phyloP scores from a whole-genome alignment of 345 rosid genomes.

The Dimocarpus longan region DNA sequence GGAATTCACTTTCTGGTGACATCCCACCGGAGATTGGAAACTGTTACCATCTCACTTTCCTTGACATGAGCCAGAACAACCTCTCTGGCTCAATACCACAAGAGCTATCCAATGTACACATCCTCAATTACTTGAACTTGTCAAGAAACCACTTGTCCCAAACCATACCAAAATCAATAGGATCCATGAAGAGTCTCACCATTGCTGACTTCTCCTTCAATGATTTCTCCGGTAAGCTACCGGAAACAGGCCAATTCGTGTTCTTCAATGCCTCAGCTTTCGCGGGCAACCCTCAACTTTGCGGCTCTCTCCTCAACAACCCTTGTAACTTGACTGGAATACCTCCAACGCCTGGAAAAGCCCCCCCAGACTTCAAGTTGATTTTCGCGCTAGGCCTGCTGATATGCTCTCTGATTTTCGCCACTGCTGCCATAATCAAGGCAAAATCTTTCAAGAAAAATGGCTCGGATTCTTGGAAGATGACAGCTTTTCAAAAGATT shows the following conservation, averaged over 20 bases:
- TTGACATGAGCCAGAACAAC: conserved; percentile 72
- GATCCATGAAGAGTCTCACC: conserved; percentile 63
- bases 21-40: conserved; percentile 57
- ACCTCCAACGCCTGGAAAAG: conserved; percentile 30
- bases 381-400: conserved; percentile 58
- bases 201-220: conserved; percentile 72
- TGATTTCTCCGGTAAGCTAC: conserved; percentile 58
- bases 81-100: conserved; percentile 61
- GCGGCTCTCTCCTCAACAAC: conserved; percentile 45
- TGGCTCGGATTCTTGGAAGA: conserved; percentile 45
- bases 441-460: conserved; percentile 44
- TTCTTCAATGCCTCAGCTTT: conserved; percentile 63
- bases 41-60: conserved; percentile 54
- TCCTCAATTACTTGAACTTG: conserved; percentile 60
- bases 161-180: conserved; percentile 47
- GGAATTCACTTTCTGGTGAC: conserved; percentile 47
- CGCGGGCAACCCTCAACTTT: conserved; percentile 60
- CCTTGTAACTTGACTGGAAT: conserved; percentile 43
- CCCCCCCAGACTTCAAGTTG: conserved; percentile 45
- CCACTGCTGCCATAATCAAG: conserved; percentile 48
- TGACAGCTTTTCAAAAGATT: conserved; percentile 69
- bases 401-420: conserved; percentile 49
- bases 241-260: conserved; percentile 59
- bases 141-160: conserved; percentile 59
- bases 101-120: conserved; percentile 44